phyloP scores from a whole-genome alignment of 2,329 filamentous ascomycete species.

The Trematosphaeria pertusa region DNA sequence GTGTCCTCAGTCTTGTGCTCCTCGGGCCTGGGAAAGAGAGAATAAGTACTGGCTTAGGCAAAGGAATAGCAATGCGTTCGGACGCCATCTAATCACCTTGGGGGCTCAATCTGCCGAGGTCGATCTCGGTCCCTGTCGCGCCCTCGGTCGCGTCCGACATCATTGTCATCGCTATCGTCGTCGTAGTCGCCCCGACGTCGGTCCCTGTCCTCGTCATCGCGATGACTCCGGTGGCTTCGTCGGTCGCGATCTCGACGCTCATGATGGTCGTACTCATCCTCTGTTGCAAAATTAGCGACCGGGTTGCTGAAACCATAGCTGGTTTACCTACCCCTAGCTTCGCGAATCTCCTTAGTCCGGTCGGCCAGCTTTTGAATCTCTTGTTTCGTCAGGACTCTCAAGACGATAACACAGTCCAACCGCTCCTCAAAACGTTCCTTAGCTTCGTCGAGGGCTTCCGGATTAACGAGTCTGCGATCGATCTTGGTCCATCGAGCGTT shows the following conservation, averaged over 20 bases:
- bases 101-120: slow-evolving; percentile 36
- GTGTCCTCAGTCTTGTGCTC: neutral
- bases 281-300: too few relatives aligned
- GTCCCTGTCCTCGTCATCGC: slow-evolving; percentile 40
- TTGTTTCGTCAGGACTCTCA: slow-evolving; percentile 84
- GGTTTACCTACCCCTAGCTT: slow-evolving; percentile 19
- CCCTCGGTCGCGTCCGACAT: slow-evolving; percentile 25
- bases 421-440: slow-evolving; percentile 91
- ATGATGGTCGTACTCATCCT: slow-evolving; percentile 40
- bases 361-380: slow-evolving; percentile 89
- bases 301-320: too few relatives aligned
- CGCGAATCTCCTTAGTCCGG: slow-evolving; percentile 81
- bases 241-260: slow-evolving; percentile 37
- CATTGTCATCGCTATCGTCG: slow-evolving; percentile 36
- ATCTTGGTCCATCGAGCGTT: slow-evolving; percentile 95
- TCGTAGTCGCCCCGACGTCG: slow-evolving; percentile 32
- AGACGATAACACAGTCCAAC: slow-evolving; percentile 91
- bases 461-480: slow-evolving; percentile 85
- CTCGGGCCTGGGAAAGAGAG: neutral
- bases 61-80: neutral
- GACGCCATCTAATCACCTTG: slow-evolving; percentile 33
- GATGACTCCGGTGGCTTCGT: slow-evolving; percentile 33
- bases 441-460: slow-evolving; percentile 82
- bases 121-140: slow-evolving; percentile 26
- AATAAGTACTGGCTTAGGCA: neutral